Evolutionary conservation across 1,284 basidiomycete species (phyloP), one percentile per base, ranked within the genome.

Genomic region (Cutaneotrichosporon mucoides): DNA sequence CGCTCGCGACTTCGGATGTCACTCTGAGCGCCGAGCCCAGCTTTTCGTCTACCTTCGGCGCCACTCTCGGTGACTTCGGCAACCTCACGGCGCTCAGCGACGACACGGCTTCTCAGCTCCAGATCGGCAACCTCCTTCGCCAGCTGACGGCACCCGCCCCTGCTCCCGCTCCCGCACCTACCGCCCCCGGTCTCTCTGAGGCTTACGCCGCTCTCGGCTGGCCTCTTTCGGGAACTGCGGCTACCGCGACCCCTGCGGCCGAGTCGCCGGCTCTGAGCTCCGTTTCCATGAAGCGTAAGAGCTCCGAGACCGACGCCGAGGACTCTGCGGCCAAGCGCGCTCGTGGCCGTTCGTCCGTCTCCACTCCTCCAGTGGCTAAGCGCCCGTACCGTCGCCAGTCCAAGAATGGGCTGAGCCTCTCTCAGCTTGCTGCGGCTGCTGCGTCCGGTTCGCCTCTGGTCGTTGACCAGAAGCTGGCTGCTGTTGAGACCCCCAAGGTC

Each of bases 201-300:
- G 55, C 60, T 12, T 60, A 65, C 54, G 62, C 62, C 24, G 57
- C 64, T 11, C 65, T 69, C 40, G 59, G 64, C 50, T 65, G 65
- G 63, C 59, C 63, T 9, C 50, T 63, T 7, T 50, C 61, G 8
- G 34, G 58, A 37, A 53, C 53, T 40, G 44, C 60, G 36, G 48
- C 53, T 12, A 24, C 51, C 10, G 16, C 42, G 43, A 16, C 36
- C 15, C 41, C 55, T 43, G 42, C 53, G 9, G 46, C 36, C 12
- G 38, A 40, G 12, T 52, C 64, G 5, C 60, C 62, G 3, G 58
- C 65, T 41, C 56, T 59, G 33, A 42, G 47, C 37, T 59, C 59
- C 33, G 36, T 56, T 33, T 35, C 58, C 12, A 55, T 68, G 57
- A 73, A 73, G 69, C 69, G 72, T 55, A 73, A 73, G 65, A 59